Base-by-base conservation (phyloP, 2,329 filamentous ascomycete species). In the Cryphonectria nitschkei region DNA sequence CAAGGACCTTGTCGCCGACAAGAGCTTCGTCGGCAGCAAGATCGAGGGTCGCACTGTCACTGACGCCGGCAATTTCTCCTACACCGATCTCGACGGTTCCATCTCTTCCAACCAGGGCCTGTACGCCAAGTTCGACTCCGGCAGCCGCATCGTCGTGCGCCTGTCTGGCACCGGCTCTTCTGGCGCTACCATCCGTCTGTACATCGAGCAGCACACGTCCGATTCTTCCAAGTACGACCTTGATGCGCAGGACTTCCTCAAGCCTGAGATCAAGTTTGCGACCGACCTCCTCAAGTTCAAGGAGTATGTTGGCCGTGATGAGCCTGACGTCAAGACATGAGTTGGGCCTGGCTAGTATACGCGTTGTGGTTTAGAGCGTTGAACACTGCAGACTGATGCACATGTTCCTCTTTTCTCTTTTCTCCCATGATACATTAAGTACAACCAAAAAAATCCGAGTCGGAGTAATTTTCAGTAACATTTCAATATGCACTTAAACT, bases 31-130 rank as follows among this genome's bases (percentile, higher is more conserved):
- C 68, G 94, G 94, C 76, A 96, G 93, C 78, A 91, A 89, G 76
- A 87, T 98, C 76, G 87, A 88, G 74, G 93, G 87, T 74, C 93
- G 92, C 80, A 97, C 94, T 78, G 94, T 98, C 60, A 85, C 90
- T 65, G 93, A 97, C 77, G 95, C 95, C 8, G 96, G 95, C 75
- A 95, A 99, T 87, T 99, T 99, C 83, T 94, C 93, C 43, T 99
- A 99, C 88, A 98, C 94, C 11, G 96, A 99, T 79, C 90, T 99
- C n/a, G 96, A 99, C 78, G 96, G 95, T 73, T 97, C 94, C 75
- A 93, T 98, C 68, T 92, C 94, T 78, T 93, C 94, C 80, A 97
- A 98, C 86, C 96, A 99, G 85, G 96, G 96, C 75, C 90, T 99
- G 76, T 99, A 93, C 80, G 93, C 95, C 80, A 93, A 93, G 82